Base-by-base conservation (phyloP, 106 monocot species). In the Allium cepa region DNA sequence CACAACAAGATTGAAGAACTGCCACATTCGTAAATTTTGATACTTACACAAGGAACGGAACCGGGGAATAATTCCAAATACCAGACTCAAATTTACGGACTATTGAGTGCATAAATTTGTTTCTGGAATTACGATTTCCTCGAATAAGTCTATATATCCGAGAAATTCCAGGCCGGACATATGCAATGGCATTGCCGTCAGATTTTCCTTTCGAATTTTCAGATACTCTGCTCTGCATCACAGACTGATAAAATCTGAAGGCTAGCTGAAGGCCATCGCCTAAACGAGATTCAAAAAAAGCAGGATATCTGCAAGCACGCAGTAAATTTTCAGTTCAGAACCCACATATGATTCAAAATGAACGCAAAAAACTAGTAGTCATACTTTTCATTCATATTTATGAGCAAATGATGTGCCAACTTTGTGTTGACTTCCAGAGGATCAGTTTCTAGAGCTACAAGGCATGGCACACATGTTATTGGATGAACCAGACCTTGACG, bases 321-420 rank as follows among this genome's bases (percentile, higher is more conserved):
- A 58, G 15, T 6, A 57, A 61, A 7, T 62, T 46, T 3, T 59
- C 9, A 68, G 11, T 64, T 48, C 49, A 64, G 9, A 10, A 62
- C 46, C 3, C 11, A 62, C 26, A 36, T 27, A 17, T 4, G 17
- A 63, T 8, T 45, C 4, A 13, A 12, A 4, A 62, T 45, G 18
- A 64, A 49, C 49, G 22, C 22, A 49, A 17, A 16, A 49, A 10
- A 3, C 46, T 17, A 8, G 45, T 28, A 36, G 49, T 17, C 89
- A 81, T 99, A 99, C 99, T 99, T 99, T 27, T 99, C 99, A 70
- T 99, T 99, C 93, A 99, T 90, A 77, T 85, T 87, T 77, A 89
- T 85, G 26, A 99, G 93, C 73, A 99, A 78, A 61, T 93, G 90
- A 72, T 99, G 99, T 28, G 99, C 90, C 79, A 99, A 72, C 69